Evolutionary conservation across 768 basidiomycete species (phyloP), one percentile per base, ranked within the genome.

Genomic region (Lanmaoa rubissima): DNA sequence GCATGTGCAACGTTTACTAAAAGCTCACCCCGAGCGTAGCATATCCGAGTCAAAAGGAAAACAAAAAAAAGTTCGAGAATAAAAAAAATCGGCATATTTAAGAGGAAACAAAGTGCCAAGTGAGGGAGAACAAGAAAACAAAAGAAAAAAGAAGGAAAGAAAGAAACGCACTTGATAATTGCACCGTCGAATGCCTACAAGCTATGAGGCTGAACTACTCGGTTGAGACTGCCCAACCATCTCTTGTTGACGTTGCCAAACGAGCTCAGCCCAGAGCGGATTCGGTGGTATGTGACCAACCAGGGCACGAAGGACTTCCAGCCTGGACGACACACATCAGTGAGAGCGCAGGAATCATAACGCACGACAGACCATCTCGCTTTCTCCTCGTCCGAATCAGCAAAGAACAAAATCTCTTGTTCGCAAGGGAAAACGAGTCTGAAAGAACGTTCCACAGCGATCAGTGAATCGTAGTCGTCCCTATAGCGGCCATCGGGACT

Each of bases 201-300:
- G 35, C 51, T 56, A 58, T 14, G 57, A 53, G 1, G 41, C 21
- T 35, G 26, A 43, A 43, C 48, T 24, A 26, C 35, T 53, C 5
- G 19, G 45, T 19, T 53, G 54, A 17, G 57, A 24, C 36, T 65
- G 69, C 44, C 61, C 68, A 14, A 48, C 53, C 14, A 70, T 59
- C 56, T 83, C 81, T 56, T 83, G 75, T 63, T 92, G 90, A 46
- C 86, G 82, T 69, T 93, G 88, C 90, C 91, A 92, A 40, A 93
- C 71, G 39, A 96, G 76, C 75, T 96, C 94, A 3, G 88, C 94
- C 94, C 94, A 97, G 13, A 97, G 75, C 3, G 92, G 92, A 69
- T 95, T 92, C 3, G 91, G 89, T 10, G 94, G 94, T 62, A 97
- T 94, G 55, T 85, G 87, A 9, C 93, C 93, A 57, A 96, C 85